Evolutionary conservation across 1,139 yeast genomes (phyloP), one percentile per base, ranked within the genome.

Genomic region (Pneumocystis wakefieldiae): DNA sequence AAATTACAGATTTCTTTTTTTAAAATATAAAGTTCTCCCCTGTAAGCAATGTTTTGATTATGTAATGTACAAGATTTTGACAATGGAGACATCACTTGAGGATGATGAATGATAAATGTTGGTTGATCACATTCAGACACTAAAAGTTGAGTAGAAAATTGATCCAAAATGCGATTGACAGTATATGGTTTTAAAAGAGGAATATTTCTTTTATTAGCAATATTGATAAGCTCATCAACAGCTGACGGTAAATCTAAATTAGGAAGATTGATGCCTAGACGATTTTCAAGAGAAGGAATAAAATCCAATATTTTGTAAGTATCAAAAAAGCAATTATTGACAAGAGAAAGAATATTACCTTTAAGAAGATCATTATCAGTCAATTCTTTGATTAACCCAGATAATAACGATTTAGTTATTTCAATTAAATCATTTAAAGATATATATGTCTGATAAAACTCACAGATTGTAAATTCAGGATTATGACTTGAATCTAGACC

Each of bases 381-480:
- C 75, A 92, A 86, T 69, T 85, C 86, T 80, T 91, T 92, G 73
- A 92, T 98, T 97, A 92, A 91, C 78, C 90, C 98, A 59, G 96
- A 87, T 77, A 92, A 86, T 77, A 92, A 78, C 71, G 87, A 74
- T 78, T 92, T 98, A 67, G 98, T 92, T 84, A 84, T 89, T 72
- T 92, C 96, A 97, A 92, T 92, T 73, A 92, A 82, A 73, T 91
- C 96, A 70, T 87, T 87, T 68, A 91, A 92, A 73, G 91, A 95
- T 62, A 95, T 94, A 73, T 87, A 92, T 36, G 96, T 95, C 77
- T 89, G 91, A 77, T 92, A 92, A 77, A 91, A 89, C 77, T 92
- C 98, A 78, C 97, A 86, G 63, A 97, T 90, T 70, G 98, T 91
- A 79, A 92, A 92, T 77, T 92, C 98, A 60, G 97, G 97, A 80